Conservation (phyloP, 345 rosid genomes). For the Brassica nigra region DNA sequence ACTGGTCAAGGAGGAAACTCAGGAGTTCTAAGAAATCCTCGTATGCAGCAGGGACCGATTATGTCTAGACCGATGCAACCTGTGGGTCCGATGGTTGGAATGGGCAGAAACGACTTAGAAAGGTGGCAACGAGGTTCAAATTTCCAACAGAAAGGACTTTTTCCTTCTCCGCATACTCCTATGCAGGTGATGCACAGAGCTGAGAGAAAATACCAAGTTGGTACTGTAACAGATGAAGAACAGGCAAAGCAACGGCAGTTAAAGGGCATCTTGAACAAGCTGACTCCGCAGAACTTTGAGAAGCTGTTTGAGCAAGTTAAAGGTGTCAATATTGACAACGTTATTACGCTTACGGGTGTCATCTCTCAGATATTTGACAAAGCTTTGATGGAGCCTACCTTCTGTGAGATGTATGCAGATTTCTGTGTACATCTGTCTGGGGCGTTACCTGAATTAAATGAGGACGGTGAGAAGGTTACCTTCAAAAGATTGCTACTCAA, state of each 20-base stretch:
- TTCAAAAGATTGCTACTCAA: constrained; percentile 85
- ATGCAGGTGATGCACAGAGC: constrained; percentile 89
- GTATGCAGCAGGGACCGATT: constrained; percentile 66
- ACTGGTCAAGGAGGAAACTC: constrained; percentile 77
- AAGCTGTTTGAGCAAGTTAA: constrained; percentile 92
- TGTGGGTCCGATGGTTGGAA: constrained; percentile 62
- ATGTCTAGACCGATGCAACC: constrained; percentile 76
- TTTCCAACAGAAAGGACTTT: constrained; percentile 71
- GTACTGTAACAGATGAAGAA: constrained; percentile 77
- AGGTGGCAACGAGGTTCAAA: constrained; percentile 81
- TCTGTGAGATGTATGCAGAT: constrained; percentile 97
- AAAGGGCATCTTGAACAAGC: constrained; percentile 88
- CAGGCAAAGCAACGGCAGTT: constrained; percentile 80
- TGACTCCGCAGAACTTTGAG: constrained; percentile 95
- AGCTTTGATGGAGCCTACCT: constrained; percentile 98
- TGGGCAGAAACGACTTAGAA: constrained; percentile 69
- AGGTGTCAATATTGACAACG: constrained; percentile 80
- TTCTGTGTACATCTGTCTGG: constrained; percentile 71
- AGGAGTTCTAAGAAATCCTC: constrained; percentile 74
- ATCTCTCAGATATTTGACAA: constrained; percentile 97
- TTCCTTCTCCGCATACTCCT: constrained; percentile 88
- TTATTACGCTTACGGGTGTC: constrained; percentile 70
- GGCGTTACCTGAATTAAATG: constrained; percentile 75
- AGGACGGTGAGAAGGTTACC: constrained; percentile 71
- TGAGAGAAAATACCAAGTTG: constrained; percentile 87